phyloP scores from a whole-genome alignment of 2,329 filamentous ascomycete genomes.

The Botrytis pseudocinerea region DNA sequence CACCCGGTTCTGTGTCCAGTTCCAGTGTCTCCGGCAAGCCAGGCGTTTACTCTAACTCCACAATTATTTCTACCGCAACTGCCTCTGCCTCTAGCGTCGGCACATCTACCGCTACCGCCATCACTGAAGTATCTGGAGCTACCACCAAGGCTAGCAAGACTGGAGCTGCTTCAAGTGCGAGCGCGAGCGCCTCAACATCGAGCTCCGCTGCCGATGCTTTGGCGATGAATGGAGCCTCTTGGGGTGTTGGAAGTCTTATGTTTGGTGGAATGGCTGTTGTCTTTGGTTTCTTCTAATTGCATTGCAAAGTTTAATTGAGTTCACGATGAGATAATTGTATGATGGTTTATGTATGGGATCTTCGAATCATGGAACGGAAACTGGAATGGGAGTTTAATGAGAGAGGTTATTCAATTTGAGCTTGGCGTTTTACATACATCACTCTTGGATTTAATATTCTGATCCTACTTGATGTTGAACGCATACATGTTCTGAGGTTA shows the following conservation, averaged over 20 bases:
- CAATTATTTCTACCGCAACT: conserved; percentile 9
- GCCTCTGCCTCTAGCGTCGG: not conserved
- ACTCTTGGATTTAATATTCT: conserved; percentile 11
- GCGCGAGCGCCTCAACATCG: not conserved
- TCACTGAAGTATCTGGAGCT: conserved; percentile 9
- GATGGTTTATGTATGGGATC: not conserved
- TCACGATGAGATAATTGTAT: conserved; percentile 8
- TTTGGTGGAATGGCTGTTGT: conserved; percentile 21
- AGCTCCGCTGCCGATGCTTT: conserved; percentile 2
- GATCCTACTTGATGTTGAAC: not conserved
- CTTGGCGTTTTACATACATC: conserved; percentile 4
- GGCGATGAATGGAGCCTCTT: not conserved
- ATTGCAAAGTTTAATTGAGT: not conserved
- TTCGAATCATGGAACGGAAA: not conserved
- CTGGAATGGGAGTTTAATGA: conserved; percentile 18
- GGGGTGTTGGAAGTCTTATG: conserved; percentile 12
- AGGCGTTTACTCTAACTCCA: conserved; percentile 18
- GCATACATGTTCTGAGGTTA: not conserved
- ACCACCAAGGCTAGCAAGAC: not conserved
- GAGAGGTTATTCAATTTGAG: not conserved
- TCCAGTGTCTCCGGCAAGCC: conserved; percentile 13
- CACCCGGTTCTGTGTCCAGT: not conserved
- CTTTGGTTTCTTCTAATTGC: conserved; percentile 20
- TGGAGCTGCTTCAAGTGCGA: not conserved
- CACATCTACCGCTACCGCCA: conserved; percentile 14